Base-by-base conservation (phyloP, 2,329 filamentous ascomycete species). In the Sporothrix pseudoabietina region DNA sequence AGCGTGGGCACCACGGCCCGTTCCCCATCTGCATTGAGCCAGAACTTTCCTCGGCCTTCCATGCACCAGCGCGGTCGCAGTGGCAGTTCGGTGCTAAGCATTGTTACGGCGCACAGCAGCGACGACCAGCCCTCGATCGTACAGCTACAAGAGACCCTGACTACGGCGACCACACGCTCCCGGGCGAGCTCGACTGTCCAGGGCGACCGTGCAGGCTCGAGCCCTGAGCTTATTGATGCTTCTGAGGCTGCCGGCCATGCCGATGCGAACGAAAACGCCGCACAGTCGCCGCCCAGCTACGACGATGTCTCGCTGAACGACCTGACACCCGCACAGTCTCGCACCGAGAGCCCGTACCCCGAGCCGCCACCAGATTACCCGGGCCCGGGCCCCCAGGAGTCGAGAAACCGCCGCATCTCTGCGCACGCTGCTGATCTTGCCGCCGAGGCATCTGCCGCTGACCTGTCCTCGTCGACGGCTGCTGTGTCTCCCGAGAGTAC, bases 61-160 rank as follows among this genome's bases (percentile, higher is more conserved):
- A 39, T 39, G 22, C 84, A 86, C 76, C 80, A 80, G 1, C 83
- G 87, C 71, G 83, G 84, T 47, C 76, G 70, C 59, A 88, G 86
- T 78, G 82, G 80, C n/a, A 86, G 85, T 77, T 89, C 88, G 0
- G 82, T 87, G 19, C 78, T 88, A n/a, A 89, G 86, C 78, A 82
- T 89, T 74, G 82, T 83, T 72, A 80, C 80, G 72, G 82, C 80
- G 49, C 74, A 76, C 52, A 74, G 77, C 35, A 82, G 80, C 68
- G 74, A 76, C 55, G 74, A 76, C 10, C 59, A 65, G 2, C 35
- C 22, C 9, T 41, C 49, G 0, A 72, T 14, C 22, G 68, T 71
- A 3, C 78, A 77, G 10, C 77, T 77, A 14, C 74, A n/a, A 26
- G 47, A 55, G 47, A 41, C 49, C 10, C n/a, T 30, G 66, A n/a